Percentiles rank a stretch among this genome's conserved stretches.
Conservation (phyloP, 202 grass and related monocot genomes). For the Zoysia matrella region DNA sequence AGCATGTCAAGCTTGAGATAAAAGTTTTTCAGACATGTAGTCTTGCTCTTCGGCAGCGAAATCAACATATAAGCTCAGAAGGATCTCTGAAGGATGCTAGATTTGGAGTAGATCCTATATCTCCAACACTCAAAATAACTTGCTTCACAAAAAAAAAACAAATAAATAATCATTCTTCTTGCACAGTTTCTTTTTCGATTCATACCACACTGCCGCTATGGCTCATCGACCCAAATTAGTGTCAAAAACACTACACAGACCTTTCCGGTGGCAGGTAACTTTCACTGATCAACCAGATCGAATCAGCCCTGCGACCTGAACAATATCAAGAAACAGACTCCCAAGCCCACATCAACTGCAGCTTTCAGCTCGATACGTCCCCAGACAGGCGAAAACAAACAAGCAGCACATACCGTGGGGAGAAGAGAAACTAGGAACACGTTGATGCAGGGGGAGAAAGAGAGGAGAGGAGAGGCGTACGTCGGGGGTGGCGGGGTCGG, state of each 20-base stretch:
- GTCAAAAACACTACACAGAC: background rate
- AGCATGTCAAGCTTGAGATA: background rate
- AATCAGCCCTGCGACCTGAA: background rate
- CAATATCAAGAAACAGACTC: background rate
- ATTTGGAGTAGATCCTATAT: background rate
- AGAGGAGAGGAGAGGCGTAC: background rate
- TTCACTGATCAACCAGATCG: background rate
- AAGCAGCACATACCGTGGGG: background rate
- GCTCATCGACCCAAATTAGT: background rate
- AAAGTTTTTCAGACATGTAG: background rate
- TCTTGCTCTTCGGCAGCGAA: background rate
- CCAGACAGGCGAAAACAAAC: background rate
- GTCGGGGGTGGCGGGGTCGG: constrained; percentile 22
- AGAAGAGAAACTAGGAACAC: background rate
- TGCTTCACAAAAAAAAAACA: background rate
- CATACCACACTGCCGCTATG: no score
- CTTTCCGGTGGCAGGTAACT: background rate
- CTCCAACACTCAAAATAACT: background rate
- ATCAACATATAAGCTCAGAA: no score
- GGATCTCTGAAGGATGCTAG: background rate
- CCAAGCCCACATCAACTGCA: background rate
- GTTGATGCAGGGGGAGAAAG: background rate
- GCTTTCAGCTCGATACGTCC: background rate
- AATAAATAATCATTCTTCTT: background rate
- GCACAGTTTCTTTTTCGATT: background rate